phyloP scores from a whole-genome alignment of 176 grass and related monocot species.

The Musa beccarii region DNA sequence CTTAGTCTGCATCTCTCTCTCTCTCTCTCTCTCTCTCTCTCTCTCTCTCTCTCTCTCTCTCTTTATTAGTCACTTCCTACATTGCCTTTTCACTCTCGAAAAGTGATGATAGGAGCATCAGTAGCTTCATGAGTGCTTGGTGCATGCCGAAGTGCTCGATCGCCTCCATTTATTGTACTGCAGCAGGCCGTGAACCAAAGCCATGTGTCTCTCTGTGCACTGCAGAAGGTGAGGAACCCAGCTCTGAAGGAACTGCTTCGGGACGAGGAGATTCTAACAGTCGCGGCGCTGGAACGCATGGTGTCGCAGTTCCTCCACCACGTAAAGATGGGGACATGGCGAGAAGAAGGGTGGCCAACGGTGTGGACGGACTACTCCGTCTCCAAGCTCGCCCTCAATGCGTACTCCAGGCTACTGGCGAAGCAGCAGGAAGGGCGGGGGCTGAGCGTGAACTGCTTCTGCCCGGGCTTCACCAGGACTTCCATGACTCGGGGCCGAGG shows the following conservation, averaged over 20 bases:
- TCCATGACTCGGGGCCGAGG: slow-evolving; percentile 77
- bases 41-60: neutral
- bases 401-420: slow-evolving; percentile 70
- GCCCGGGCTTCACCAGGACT: slow-evolving; percentile 83
- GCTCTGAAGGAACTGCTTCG: slow-evolving; percentile 29
- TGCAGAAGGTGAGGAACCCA: slow-evolving; percentile 58
- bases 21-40: slow-evolving; percentile 1
- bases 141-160: too few relatives aligned
- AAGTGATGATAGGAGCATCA: too few relatives aligned
- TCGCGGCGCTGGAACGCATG: slow-evolving; percentile 44
- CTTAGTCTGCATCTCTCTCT: neutral
- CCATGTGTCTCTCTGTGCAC: neutral
- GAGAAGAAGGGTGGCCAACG: slow-evolving; percentile 57
- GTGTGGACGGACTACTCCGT: slow-evolving; percentile 94
- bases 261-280: slow-evolving; percentile 60
- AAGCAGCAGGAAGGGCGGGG: slow-evolving; percentile 35
- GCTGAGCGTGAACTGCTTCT: slow-evolving; percentile 71
- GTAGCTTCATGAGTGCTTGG: too few relatives aligned
- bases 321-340: slow-evolving; percentile 67
- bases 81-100: too few relatives aligned
- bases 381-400: slow-evolving; percentile 87
- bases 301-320: slow-evolving; percentile 59
- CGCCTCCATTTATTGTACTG: too few relatives aligned
- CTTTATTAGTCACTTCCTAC: neutral
- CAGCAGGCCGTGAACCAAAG: too few relatives aligned